Evolutionary conservation across 352 stramenopile species (phyloP), one percentile per base, ranked within the genome.

Genomic region (Pythium graminicola): DNA sequence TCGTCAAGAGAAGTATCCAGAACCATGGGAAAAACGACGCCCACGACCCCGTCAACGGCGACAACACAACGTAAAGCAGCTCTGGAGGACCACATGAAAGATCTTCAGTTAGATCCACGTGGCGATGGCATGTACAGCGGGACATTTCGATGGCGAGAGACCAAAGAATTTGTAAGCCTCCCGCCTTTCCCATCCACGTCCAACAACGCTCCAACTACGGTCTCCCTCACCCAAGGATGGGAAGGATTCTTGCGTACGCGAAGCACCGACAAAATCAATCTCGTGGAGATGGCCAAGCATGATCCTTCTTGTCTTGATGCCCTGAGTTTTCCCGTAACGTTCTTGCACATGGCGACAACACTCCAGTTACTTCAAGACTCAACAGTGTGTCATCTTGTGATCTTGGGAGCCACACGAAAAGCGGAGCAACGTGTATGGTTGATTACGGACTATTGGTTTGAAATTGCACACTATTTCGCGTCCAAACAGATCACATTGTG

Each of bases 121-220:
- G 72, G 76, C 36, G 76, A 88, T 24, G 80, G 80, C 13, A 76
- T 90, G 73, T 90, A 88, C 70, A 86, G 73, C 56, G 80, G 80
- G 40, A 85, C 77, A 16, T 90, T 90, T 54, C 75, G 80, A 38
- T 90, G 80, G 76, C 72, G 76, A 43, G 77, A 88, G 40, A 65
- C 65, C 50, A 87, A 88, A 51, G 17, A 33, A 9, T 88, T 87
- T 28, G 69, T 73, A 2, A 20, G 33, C 10, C 57, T 87, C 7
- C 75, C 76, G 11, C 17, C 20, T 26, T 0, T 64, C 57, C 20
- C 17, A 1, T 4, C 7, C 23, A 1, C 33, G 2, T 40, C 19
- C 14, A 28, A 52, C 41, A 33, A 50, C 20, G 28, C 16, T 17
- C 10, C 4, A 9, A 13, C 38, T n/a, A 44, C 8, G 11, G 31